Evolutionary conservation across 768 basidiomycete genomes (phyloP).

Genomic region (Austroboletus festivus): DNA sequence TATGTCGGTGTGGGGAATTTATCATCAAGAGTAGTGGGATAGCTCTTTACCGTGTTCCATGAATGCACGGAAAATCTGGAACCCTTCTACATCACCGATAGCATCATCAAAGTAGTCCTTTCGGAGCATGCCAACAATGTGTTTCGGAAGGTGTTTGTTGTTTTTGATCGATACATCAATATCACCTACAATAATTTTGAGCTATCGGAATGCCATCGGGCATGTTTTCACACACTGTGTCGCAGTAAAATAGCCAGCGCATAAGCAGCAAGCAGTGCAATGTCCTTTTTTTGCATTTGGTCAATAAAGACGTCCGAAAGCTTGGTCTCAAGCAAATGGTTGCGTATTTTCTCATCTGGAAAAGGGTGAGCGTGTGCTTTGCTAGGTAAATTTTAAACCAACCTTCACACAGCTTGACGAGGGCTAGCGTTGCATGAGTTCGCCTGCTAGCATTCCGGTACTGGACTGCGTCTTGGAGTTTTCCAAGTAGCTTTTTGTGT

Average conservation of each 20-base stretch:
- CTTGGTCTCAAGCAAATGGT: slow-evolving; percentile 5
- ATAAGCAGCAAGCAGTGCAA: neutral
- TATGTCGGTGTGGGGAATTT: neutral
- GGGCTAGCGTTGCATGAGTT: slow-evolving; percentile 20
- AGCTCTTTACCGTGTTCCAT: slow-evolving; percentile 5
- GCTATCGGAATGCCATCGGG: neutral
- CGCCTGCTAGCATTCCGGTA: slow-evolving; percentile 11
- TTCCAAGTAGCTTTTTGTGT: slow-evolving; percentile 12
- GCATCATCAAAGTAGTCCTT: slow-evolving; percentile 6
- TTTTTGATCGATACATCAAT: slow-evolving; percentile 1
- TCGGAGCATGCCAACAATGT: slow-evolving; percentile 4
- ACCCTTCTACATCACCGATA: neutral
- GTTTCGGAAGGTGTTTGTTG: slow-evolving; percentile 1
- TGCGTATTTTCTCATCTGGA: slow-evolving; percentile 8
- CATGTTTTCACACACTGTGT: neutral
- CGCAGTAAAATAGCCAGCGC: neutral
- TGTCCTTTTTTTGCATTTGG: slow-evolving; percentile 15
- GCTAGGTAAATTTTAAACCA: neutral
- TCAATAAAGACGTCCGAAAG: slow-evolving; percentile 11
- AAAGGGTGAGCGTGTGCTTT: neutral
- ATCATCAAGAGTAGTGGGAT: no score
- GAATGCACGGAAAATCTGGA: slow-evolving; percentile 1
- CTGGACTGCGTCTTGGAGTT: slow-evolving; percentile 5
- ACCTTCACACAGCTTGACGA: slow-evolving; percentile 23
- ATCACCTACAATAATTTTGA: neutral